A percentile compares a stretch with the other conserved stretches of the same genome.
These are phyloP conservation scores for Mallotus nudiflorus DNA, from an alignment of 345 rosid genomes.

Conservation along the genomic window DNA sequence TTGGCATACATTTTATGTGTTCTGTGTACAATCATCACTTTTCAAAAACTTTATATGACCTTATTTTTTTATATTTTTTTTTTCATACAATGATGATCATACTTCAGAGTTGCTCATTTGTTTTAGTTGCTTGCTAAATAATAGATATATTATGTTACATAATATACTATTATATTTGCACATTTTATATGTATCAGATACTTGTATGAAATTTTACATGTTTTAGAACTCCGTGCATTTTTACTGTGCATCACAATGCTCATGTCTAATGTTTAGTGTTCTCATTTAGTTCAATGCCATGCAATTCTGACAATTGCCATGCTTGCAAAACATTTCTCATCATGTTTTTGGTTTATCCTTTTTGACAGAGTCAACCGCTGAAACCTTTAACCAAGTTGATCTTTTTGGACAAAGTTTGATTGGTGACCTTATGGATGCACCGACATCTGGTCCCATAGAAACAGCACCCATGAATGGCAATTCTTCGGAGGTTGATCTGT, in stretches of 20 bases:
- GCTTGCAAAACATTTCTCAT: background rate
- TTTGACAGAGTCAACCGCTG: conserved; percentile 64
- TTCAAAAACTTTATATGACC: background rate
- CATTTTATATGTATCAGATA: too few relatives aligned
- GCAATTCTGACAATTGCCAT: too few relatives aligned
- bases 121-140: background rate
- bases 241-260: too few relatives aligned
- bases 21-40: background rate
- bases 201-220: too few relatives aligned
- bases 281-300: too few relatives aligned
- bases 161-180: too few relatives aligned
- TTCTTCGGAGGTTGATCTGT: conserved; percentile 71
- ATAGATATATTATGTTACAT: too few relatives aligned
- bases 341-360: conserved; percentile 16
- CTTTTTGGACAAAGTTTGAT: conserved; percentile 75
- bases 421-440: conserved; percentile 75
- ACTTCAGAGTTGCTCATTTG: background rate
- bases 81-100: background rate
- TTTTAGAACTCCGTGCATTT: too few relatives aligned
- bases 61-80: background rate
- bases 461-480: conserved; percentile 41
- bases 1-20: background rate
- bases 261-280: too few relatives aligned
- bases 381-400: conserved; percentile 66
- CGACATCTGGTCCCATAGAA: conserved; percentile 53